Base-by-base conservation (phyloP, 208 protist genomes). In the Leishmania tarentolae region DNA sequence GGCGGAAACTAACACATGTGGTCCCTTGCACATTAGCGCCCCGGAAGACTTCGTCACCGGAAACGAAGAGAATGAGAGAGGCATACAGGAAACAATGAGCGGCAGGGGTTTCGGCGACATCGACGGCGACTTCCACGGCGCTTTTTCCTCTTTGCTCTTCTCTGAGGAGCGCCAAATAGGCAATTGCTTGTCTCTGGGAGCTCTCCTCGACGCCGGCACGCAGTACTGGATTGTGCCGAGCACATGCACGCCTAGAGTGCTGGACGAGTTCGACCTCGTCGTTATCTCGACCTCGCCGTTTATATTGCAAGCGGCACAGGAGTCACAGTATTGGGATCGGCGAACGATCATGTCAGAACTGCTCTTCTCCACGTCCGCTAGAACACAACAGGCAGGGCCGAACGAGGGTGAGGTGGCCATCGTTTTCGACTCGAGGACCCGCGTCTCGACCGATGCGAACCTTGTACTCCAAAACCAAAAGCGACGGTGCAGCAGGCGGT, bases 201-300 rank as follows among this genome's bases (percentile, higher is more conserved):
- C 91, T 21, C 68, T 85, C 19, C 80, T 98, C 2, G 78, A 90
- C 13, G 86, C 82, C 44, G 87, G 88, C 31, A 86, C 89, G 11
- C 70, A 91, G 46, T 97, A 95, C 87, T 98, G 95, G 95, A 80
- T 98, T 13, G 82, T 96, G 3, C 95, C 95, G 47, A 95, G 87
- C 79, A 92, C 89, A 5, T 78, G 90, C 75, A 79, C 75, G 17
- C 78, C 83, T 17, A 90, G 93, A 17, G 66, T 82, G 40, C 87
- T 91, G 52, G 88, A 89, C 56, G 81, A 82, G 46, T 98, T 96
- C 78, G 74, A 91, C 59, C 31, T 96, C 11, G 79, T 89, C 37
- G 79, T 97, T 59, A 90, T 95, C 70, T 78, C 83, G 28, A 72
- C 85, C 0, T 81, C 89, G 28, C 75, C 85, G 13, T 96, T 95